Base-by-base conservation (phyloP, 75 land plant species). In the Picea glauca region DNA sequence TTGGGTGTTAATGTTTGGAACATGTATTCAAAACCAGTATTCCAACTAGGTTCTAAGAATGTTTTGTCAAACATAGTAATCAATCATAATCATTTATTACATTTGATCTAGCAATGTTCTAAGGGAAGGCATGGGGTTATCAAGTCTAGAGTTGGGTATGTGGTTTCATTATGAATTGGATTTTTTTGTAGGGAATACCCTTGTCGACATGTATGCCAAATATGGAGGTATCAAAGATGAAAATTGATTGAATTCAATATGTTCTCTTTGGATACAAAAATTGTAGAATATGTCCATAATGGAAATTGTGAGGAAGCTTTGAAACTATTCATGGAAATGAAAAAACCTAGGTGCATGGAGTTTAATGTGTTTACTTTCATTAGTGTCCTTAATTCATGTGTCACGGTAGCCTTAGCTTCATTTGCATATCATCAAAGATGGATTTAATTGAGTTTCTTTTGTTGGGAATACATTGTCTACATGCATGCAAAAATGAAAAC, bases 141-240 rank as follows among this genome's bases (percentile, higher is more conserved):
- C 26, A 26, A 26, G 26, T 26, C 26, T 26, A 26, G 26, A 26
- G 3, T 3, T 1, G 3, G 38, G 38, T 0, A 35, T 0, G 38
- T 35, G 38, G 3, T 0, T 1, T 35, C 38, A 35, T 35, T 67
- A 80, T 13, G 75, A 83, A 54, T 60, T 77, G 63, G 83, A 83
- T 79, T 31, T 60, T 15, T 84, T 85, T 78, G 30, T 85, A 54
- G 84, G 82, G 43, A 82, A 80, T 9, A 78, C 84, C 35, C 33
- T 30, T 12, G 33, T 33, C 60, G 66, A 35, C 38, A 35, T 35
- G 38, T 35, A 35, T 35, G 38, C 38, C 38, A 35, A 35, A 35
- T 35, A 3, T 58, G 12, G 50, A 15, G 12, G 57, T 12, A 38
- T 80, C 26, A 0, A 26, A 26, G 26, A 26, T 26, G 26, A 26